A percentile compares a stretch with the other conserved stretches of the same genome.
These are phyloP conservation scores for Trichoderma sp. DNA, from an alignment of 2,329 filamentous ascomycete species.

Conservation along the genomic window DNA sequence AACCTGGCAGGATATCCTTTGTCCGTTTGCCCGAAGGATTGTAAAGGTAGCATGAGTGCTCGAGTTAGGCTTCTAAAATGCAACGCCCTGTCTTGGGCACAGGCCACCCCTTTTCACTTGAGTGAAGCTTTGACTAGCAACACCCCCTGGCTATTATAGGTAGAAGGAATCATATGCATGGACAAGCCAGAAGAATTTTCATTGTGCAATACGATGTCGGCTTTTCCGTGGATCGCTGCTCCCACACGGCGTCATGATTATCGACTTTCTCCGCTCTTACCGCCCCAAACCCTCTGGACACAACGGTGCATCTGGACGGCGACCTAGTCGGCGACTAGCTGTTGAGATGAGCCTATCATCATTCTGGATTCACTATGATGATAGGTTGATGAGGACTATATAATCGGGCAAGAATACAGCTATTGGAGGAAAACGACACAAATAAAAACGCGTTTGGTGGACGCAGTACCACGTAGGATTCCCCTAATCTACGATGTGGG, in stretches of 20 bases:
- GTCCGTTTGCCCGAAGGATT: neutral
- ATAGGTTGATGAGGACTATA: neutral
- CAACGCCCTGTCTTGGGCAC: neutral
- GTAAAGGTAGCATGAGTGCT: neutral
- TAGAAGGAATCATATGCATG: neutral
- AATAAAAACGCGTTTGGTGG: neutral
- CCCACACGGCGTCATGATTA: neutral
- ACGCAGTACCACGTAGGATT: neutral
- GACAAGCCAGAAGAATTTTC: accelerated
- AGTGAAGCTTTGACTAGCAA: neutral
- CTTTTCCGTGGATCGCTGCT: neutral
- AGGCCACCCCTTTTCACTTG: neutral
- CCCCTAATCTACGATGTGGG: neutral
- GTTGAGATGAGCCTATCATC: neutral
- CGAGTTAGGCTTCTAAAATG: neutral
- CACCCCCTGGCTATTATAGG: neutral
- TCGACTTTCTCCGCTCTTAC: neutral
- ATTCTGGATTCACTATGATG: accelerated
- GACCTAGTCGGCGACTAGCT: neutral
- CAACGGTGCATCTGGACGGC: neutral
- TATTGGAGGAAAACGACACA: neutral
- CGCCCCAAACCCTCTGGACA: neutral
- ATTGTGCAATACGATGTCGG: neutral
- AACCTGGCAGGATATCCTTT: neutral
- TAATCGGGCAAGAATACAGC: neutral